Evolutionary conservation across 164 flowering plant genomes (phyloP).

Genomic region (Vitis vinifera): ASM3070453v1 NC_081811.1:25244501-25245000

Average conservation of each 20-base stretch:
- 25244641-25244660: slow-evolving; percentile 51
- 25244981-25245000: slow-evolving; percentile 25
- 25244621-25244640: slow-evolving; percentile 17
- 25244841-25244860: background rate
- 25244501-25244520: slow-evolving; percentile 29
- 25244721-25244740: background rate
- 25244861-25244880: slow-evolving; percentile 49
- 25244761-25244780: too few species aligned
- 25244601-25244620: slow-evolving; percentile 21
- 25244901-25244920: slow-evolving; percentile 67
- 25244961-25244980: slow-evolving; percentile 46
- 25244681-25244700: slow-evolving; percentile 39
- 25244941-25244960: slow-evolving; percentile 46
- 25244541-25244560: background rate
- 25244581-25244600: background rate
- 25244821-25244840: background rate
- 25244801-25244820: too few species aligned
- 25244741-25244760: too few species aligned
- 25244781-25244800: too few species aligned
- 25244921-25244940: slow-evolving; percentile 49
- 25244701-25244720: background rate
- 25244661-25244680: slow-evolving; percentile 74
- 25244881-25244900: slow-evolving; percentile 62
- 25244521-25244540: background rate
- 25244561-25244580: background rate